These are phyloP conservation scores for Nicotiana otophora DNA, from an alignment of 257 asterid species.

Conservation along the genomic window DNA sequence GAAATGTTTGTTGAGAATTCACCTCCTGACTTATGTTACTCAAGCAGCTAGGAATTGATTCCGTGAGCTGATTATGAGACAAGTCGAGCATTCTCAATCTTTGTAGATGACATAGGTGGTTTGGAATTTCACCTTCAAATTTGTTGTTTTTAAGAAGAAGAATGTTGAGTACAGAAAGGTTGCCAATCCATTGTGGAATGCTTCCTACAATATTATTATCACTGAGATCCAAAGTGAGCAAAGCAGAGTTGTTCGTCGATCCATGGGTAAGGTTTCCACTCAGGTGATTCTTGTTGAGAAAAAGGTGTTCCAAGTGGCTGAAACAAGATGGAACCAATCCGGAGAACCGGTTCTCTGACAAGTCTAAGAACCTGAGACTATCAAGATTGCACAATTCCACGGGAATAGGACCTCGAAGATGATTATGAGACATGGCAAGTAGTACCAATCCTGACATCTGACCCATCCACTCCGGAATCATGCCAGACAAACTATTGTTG, in stretches of 20 bases:
- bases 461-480: neutral
- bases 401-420: neutral
- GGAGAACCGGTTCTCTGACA: neutral
- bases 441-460: neutral
- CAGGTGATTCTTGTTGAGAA: neutral
- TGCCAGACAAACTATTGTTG: neutral
- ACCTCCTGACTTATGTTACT: too few relatives aligned
- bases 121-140: conserved; percentile 1
- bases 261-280: neutral
- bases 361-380: neutral
- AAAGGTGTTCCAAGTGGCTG: neutral
- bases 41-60: neutral
- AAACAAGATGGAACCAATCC: conserved; percentile 2
- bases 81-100: neutral
- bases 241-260: neutral
- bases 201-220: neutral
- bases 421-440: neutral
- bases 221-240: neutral
- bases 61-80: neutral
- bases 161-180: neutral
- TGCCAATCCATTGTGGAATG: neutral
- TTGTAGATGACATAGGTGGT: neutral
- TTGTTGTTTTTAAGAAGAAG: neutral
- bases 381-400: neutral
- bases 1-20: too few relatives aligned